These are phyloP conservation scores for Sugiyamaella boreocaroliniensis DNA, from an alignment of 805 yeast species.

Conservation along the genomic window DNA sequence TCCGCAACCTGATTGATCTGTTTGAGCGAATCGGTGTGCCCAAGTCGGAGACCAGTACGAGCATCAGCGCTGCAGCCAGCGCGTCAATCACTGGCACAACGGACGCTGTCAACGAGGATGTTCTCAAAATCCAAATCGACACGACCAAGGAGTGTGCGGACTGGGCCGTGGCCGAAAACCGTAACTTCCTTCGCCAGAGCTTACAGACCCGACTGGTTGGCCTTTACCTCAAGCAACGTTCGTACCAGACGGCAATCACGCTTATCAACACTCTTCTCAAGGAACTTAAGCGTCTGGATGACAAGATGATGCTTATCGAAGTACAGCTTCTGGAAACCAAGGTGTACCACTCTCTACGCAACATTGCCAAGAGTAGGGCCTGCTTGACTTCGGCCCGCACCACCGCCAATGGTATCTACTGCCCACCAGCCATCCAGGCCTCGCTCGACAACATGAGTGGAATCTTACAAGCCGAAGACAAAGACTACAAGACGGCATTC, in stretches of 20 bases:
- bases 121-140: conserved; percentile 58
- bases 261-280: conserved; percentile 64
- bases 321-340: conserved; percentile 88
- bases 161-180: conserved; percentile 79
- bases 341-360: conserved; percentile 84
- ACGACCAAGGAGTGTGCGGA: conserved; percentile 74
- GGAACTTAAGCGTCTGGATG: conserved; percentile 91
- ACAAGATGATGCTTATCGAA: conserved; percentile 89
- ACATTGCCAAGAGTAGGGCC: conserved; percentile 85
- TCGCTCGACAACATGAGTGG: conserved; percentile 95
- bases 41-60: background rate
- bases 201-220: conserved; percentile 78
- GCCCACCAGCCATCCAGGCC: conserved; percentile 91
- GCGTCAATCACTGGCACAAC: background rate
- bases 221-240: conserved; percentile 58
- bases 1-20: conserved; percentile 71
- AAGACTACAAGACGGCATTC: conserved; percentile 91
- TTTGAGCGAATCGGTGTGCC: conserved; percentile 40
- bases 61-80: background rate
- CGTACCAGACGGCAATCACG: conserved; percentile 62
- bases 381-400: conserved; percentile 93
- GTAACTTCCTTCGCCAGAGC: conserved; percentile 83
- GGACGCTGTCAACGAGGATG: conserved; percentile 42
- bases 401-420: conserved; percentile 92
- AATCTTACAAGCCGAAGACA: conserved; percentile 90